Evolutionary conservation across 768 basidiomycete species (phyloP).

Genomic region (Russula abietina): DNA sequence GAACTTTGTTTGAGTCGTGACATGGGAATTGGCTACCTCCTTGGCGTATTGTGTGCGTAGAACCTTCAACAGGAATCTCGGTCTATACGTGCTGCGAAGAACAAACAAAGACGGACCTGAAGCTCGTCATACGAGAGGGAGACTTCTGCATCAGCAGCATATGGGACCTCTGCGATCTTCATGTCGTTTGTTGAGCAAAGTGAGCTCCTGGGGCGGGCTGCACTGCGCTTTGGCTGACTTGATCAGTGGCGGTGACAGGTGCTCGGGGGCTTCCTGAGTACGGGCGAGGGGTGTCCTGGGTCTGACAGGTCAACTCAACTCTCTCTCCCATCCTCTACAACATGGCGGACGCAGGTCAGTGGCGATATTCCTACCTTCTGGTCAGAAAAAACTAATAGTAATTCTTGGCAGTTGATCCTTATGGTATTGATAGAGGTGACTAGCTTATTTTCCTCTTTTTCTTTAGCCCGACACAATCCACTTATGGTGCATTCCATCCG

Average conservation of each 20-base stretch:
- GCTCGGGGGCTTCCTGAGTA: not conserved
- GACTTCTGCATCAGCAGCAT: conserved; percentile 90
- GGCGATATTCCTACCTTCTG: not conserved
- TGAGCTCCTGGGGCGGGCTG: not conserved
- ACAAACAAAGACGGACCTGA: conserved; percentile 46
- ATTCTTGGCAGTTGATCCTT: not conserved
- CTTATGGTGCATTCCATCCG: conserved; percentile 27
- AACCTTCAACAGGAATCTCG: too few species aligned
- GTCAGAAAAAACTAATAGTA: not conserved
- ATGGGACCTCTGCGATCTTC: conserved; percentile 83
- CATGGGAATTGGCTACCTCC: conserved; percentile 74
- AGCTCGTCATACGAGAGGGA: conserved; percentile 87
- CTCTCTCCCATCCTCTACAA: not conserved
- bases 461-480: conserved; percentile 23
- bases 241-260: not conserved
- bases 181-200: not conserved
- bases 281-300: conserved; percentile 2
- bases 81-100: not conserved
- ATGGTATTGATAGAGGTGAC: conserved; percentile 21
- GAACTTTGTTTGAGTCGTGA: conserved; percentile 94
- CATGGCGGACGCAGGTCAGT: conserved; percentile 23
- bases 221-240: not conserved
- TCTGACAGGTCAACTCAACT: not conserved
- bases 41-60: conserved; percentile 82
- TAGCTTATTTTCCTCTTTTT: conserved; percentile 17